Percentiles rank a stretch among this genome's conserved stretches.
These are phyloP conservation scores for Acrocalymma vagum DNA, from an alignment of 2,329 filamentous ascomycete species.

Conservation along the genomic window DNA sequence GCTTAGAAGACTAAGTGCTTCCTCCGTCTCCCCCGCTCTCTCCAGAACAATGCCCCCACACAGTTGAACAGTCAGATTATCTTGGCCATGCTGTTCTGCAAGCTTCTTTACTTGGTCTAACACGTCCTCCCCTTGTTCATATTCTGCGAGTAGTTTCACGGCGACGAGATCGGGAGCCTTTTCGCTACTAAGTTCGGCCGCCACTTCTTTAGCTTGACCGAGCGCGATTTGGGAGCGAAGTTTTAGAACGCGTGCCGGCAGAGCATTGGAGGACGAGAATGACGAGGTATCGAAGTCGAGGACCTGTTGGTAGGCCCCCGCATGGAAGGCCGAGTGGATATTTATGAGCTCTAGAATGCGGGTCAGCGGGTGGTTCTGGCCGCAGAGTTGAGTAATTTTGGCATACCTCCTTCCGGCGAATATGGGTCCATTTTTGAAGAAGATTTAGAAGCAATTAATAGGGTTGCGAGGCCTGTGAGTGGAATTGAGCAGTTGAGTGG, in stretches of 20 bases:
- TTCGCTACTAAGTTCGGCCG: conserved; percentile 71
- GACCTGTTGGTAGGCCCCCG: conserved; percentile 86
- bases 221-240: conserved; percentile 85
- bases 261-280: conserved; percentile 79
- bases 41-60: conserved; percentile 84
- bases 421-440: conserved; percentile 62
- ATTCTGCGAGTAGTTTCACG: conserved; percentile 78
- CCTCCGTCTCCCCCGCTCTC: conserved; percentile 80
- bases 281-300: conserved; percentile 83
- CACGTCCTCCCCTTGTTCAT: conserved; percentile 51
- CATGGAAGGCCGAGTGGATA: conserved; percentile 72
- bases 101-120: conserved; percentile 74
- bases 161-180: conserved; percentile 76
- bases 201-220: conserved; percentile 77
- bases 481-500: conserved; percentile 10
- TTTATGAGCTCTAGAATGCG: conserved; percentile 66
- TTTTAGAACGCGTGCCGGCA: conserved; percentile 79
- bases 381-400: conserved; percentile 4
- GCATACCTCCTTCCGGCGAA: conserved; percentile 68
- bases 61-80: conserved; percentile 81
- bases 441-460: background rate
- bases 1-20: conserved; percentile 79
- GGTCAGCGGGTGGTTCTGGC: conserved; percentile 20
- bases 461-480: conserved; percentile 7
- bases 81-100: conserved; percentile 69